A percentile compares a stretch with the other conserved stretches of the same genome.
phyloP scores from a whole-genome alignment of 352 stramenopile species.

The Blastocystis sp. region DNA sequence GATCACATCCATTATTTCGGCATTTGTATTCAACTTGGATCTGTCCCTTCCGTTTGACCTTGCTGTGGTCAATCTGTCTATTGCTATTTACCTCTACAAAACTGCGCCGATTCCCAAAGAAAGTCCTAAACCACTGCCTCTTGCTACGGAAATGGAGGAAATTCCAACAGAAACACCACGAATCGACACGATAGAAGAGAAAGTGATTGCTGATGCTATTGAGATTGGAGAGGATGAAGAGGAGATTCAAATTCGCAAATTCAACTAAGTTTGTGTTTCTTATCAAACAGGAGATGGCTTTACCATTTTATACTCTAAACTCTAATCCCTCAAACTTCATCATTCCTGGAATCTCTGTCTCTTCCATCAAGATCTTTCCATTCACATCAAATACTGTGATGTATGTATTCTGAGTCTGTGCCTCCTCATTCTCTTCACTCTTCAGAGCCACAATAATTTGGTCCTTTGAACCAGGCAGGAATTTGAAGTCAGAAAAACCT shows the following conservation, averaged over 20 bases:
- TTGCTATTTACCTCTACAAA: conserved; percentile 52
- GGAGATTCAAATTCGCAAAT: not conserved
- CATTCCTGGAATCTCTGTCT: conserved; percentile 78
- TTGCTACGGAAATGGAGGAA: not conserved
- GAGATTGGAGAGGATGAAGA: conserved; percentile 55
- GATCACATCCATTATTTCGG: conserved; percentile 19
- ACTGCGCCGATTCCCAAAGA: not conserved
- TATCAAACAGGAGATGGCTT: conserved; percentile 84
- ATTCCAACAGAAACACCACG: not conserved
- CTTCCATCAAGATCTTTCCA: conserved; percentile 78
- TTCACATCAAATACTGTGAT: conserved; percentile 83
- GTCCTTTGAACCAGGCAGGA: conserved; percentile 80
- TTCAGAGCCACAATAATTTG: conserved; percentile 83
- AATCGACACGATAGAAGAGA: not conserved
- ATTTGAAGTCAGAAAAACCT: conserved; percentile 87
- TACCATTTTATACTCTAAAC: conserved; percentile 74
- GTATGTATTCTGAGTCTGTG: conserved; percentile 73
- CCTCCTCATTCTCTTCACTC: conserved; percentile 80
- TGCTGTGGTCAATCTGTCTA: conserved; percentile 41
- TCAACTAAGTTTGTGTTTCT: not conserved
- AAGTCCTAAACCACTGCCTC: not conserved
- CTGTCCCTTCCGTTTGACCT: conserved; percentile 28
- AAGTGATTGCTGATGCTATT: not conserved
- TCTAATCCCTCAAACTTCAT: conserved; percentile 86
- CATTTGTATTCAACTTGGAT: conserved; percentile 4